Base-by-base conservation (phyloP, 2,329 filamentous ascomycete genomes). In the Xylaria arbuscula region DNA sequence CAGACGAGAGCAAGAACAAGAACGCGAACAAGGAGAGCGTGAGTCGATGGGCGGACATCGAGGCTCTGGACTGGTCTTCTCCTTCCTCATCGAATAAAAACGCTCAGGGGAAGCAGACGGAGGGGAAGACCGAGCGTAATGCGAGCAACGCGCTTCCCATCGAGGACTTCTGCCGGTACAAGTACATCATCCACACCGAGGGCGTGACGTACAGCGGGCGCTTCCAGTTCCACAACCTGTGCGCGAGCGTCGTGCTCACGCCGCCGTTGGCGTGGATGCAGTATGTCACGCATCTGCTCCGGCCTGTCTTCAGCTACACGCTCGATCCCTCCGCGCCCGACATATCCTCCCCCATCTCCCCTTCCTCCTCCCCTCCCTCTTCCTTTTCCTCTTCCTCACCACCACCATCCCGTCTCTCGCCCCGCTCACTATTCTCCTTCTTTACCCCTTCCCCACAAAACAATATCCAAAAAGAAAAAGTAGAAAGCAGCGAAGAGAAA, bases 161-260 rank as follows among this genome's bases (percentile, higher is more conserved):
- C 71, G 81, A 84, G 69, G 84, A 84, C 55, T 87, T 87, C 69
- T 87, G 85, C 76, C 77, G 77, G 62, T 84, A 85, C 76, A 82
- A 81, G 63, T 87, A 86, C 75, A 78, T 87, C 50, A 75, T 87
- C 32, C 82, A 87, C 75, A 86, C 85, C 7, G 85, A 87, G 77
- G 85, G 85, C 6, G 78, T 87, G n/a, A 82, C 84, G 3, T 87
- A 87, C 77, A 84, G 81, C 62, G 85, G 85, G 1, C 81, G 85
- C 13, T 82, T 87, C 66, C 83, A 83, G 68, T 86, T 83, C 72
- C 81, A 86, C 74, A 83, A 84, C 76, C 81, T 86, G 57, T 87
- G 85, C 73, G 79, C 74, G 10, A 83, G 81, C 69, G 82, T 86
- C 0, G 78, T 86, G 3, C 72, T 87, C 45, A 82, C 82, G 2